These are phyloP conservation scores for Nakazawaea wyomingensis DNA, from an alignment of 805 yeast species.

Conservation along the genomic window DNA sequence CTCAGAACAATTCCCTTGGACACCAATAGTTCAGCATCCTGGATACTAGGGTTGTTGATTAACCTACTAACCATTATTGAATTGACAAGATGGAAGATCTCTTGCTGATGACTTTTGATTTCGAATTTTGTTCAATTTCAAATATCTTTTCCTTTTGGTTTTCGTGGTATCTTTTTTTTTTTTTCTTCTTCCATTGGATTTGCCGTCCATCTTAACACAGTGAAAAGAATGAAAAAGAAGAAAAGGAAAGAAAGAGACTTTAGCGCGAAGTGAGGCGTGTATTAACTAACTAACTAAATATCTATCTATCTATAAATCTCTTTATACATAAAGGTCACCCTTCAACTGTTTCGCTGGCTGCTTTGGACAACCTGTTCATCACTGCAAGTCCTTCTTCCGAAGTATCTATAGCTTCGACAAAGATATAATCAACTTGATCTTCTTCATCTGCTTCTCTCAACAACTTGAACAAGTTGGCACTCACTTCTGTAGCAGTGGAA, in stretches of 20 bases:
- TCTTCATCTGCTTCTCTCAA: constrained; percentile 72
- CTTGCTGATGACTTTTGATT: too few species aligned
- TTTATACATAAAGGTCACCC: too few species aligned
- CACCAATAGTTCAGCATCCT: constrained; percentile 67
- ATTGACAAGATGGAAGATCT: background rate
- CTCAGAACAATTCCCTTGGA: constrained; percentile 56
- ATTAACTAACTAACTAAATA: too few species aligned
- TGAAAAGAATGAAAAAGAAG: too few species aligned
- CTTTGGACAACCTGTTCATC: constrained; percentile 86
- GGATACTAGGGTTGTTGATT: constrained; percentile 70
- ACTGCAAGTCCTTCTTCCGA: constrained; percentile 84
- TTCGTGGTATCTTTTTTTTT: too few species aligned
- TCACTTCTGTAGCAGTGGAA: constrained; percentile 50
- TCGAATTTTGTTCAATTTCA: too few species aligned
- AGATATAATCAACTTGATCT: constrained; percentile 56
- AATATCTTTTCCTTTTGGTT: too few species aligned
- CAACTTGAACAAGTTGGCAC: constrained; percentile 65
- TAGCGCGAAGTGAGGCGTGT: too few species aligned
- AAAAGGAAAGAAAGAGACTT: too few species aligned
- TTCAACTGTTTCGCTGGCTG: constrained; percentile 49
- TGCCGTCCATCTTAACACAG: too few species aligned
- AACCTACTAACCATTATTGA: constrained; percentile 21
- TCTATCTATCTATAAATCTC: background rate
- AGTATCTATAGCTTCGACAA: constrained; percentile 81
- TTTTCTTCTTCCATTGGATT: too few species aligned